These are phyloP conservation scores for Mortierella sp. DNA, from an alignment of 371 early-diverging fungal species.

Conservation along the genomic window DNA sequence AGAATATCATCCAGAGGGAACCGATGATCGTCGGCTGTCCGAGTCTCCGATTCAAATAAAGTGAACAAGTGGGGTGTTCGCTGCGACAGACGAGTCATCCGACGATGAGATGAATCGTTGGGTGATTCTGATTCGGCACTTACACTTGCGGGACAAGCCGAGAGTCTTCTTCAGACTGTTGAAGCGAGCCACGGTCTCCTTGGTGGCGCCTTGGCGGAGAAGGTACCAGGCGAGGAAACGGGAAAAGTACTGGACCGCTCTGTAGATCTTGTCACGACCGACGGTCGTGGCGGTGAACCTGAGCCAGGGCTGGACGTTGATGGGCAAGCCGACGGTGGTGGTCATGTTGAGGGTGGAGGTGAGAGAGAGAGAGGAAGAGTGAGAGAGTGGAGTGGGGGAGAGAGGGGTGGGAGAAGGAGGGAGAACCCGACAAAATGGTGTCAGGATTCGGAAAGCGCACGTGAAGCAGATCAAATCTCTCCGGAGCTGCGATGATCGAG, in stretches of 20 bases:
- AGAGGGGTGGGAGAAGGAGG: conserved; percentile 1
- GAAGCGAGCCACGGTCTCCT: conserved; percentile 64
- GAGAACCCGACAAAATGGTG: background rate
- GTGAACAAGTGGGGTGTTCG: conserved; percentile 3
- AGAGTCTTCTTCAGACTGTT: conserved; percentile 64
- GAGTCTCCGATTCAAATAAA: conserved; percentile 8
- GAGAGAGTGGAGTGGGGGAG: background rate
- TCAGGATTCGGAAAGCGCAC: background rate
- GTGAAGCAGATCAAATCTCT: no score
- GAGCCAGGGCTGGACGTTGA: conserved; percentile 54
- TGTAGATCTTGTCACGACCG: conserved; percentile 84
- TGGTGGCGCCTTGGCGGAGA: conserved; percentile 60
- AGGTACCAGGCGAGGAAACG: conserved; percentile 72
- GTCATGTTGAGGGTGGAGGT: conserved; percentile 23
- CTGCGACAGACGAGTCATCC: no score
- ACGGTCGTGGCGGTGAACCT: conserved; percentile 64
- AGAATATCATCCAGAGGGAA: no score
- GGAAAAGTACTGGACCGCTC: conserved; percentile 81
- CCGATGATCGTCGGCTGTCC: no score
- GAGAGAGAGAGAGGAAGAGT: background rate
- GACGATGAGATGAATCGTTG: no score
- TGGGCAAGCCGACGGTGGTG: conserved; percentile 51
- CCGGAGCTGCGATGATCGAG: no score
- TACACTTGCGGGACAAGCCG: conserved; percentile 71
- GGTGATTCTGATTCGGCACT: background rate